A percentile compares a stretch with the other conserved stretches of the same genome.
Conservation (phyloP, 345 rosid species). For the Xanthoceras sorbifolium region DNA sequence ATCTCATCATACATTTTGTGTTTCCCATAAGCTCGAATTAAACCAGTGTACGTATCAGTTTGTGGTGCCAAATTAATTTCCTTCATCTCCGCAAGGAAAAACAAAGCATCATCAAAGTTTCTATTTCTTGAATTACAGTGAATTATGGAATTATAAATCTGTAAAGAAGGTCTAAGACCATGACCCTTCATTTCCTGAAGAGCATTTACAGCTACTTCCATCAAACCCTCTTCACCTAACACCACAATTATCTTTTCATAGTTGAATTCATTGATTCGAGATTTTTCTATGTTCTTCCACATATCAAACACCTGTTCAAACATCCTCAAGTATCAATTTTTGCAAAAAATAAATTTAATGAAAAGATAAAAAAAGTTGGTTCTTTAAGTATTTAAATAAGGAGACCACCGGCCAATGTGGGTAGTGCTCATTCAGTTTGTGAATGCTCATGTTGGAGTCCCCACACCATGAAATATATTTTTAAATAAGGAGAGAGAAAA, state of each 20-base stretch:
- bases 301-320: conserved; percentile 56
- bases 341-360: not conserved
- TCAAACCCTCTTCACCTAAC: conserved; percentile 43
- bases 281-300: conserved; percentile 57
- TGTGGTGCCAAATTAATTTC: conserved; percentile 39
- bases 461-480: no score
- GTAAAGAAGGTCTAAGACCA: conserved; percentile 42
- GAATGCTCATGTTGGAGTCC: no score
- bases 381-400: not conserved
- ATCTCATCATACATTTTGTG: conserved; percentile 65
- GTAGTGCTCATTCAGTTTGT: no score
- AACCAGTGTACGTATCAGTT: conserved; percentile 52
- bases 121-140: conserved; percentile 49
- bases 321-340: conserved; percentile 11
- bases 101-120: conserved; percentile 51
- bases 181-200: conserved; percentile 43
- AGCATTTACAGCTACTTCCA: conserved; percentile 53
- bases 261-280: conserved; percentile 48
- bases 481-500: conserved; percentile 11
- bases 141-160: conserved; percentile 54
- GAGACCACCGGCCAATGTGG: no score
- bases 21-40: conserved; percentile 59
- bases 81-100: conserved; percentile 49
- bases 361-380: not conserved
- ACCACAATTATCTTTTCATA: conserved; percentile 56